These are phyloP conservation scores for Corylus heterophylla DNA, from an alignment of 306 rosid species.

Conservation along the genomic window DNA sequence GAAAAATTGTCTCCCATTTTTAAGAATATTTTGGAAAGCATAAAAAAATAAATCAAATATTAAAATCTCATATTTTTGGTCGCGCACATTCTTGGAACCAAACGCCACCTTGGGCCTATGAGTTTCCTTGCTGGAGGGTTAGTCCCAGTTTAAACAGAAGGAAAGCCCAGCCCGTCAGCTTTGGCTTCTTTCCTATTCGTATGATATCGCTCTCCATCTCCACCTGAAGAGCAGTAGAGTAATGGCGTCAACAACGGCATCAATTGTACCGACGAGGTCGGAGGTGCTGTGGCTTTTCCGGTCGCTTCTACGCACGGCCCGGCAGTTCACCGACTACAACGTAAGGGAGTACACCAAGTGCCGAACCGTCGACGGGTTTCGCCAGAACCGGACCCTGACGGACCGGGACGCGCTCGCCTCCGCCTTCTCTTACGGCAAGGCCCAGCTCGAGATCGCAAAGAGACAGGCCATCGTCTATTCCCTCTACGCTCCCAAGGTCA, in stretches of 20 bases:
- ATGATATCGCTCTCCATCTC: background rate
- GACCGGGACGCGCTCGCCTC: constrained; percentile 41
- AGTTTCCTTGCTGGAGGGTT: background rate
- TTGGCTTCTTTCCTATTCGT: no score
- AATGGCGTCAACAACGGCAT: constrained; percentile 29
- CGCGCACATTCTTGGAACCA: no score
- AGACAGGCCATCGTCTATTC: constrained; percentile 64
- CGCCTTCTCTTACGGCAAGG: constrained; percentile 46
- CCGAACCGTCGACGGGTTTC: constrained; percentile 69
- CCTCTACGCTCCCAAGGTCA: constrained; percentile 60
- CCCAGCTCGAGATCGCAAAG: constrained; percentile 60
- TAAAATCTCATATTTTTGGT: no score
- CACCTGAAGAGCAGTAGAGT: background rate
- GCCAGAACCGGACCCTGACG: constrained; percentile 47
- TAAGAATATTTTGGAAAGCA: no score
- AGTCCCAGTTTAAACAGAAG: background rate
- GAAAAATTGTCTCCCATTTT: no score
- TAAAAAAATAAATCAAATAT: no score
- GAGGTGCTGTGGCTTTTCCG: constrained; percentile 57
- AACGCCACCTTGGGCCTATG: background rate
- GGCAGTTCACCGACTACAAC: constrained; percentile 72
- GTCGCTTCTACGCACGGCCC: constrained; percentile 57
- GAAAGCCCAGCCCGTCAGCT: background rate
- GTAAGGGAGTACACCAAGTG: constrained; percentile 71
- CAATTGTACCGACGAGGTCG: constrained; percentile 28